Evolutionary conservation across 352 stramenopile species (phyloP), one percentile per base, ranked within the genome.

Genomic region (Phytophthora cryptogea): DNA sequence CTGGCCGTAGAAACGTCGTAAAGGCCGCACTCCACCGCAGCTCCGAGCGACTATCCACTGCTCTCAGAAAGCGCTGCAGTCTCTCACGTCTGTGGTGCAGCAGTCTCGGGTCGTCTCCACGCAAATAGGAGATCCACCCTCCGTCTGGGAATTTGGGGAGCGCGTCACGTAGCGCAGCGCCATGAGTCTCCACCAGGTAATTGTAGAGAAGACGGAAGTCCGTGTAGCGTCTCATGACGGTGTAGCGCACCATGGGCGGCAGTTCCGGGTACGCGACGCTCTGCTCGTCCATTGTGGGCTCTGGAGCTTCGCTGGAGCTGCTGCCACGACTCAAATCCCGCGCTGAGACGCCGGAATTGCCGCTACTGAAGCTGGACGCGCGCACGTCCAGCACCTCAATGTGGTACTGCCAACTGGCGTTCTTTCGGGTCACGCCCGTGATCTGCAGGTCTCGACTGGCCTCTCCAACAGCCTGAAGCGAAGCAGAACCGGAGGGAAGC

Each of bases 311-410:
- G 14, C 23, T 52, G 39, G 13, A 48, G 16, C 14, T 50, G 30
- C 23, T 35, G n/a, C 8, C 2, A 3, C 35, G 44, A 10, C 49
- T 54, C 32, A 50, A 44, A 32, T 59, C 36, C 23, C 40, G 42
- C 28, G 45, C 23, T 5, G 35, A 63, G 11, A 20, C 50, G 28
- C 20, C 47, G 14, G 54, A 54, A 30, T 47, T 59, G 33, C 43
- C 51, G 45, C 60, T 74, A 26, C 28, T 58, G 33, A 59, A 58
- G 59, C 59, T 66, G 31, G 43, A 57, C 14, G 54, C 66, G 42
- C 83, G 80, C 23, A 86, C 74, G 63, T 92, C 80, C 40, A 92
- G 75, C 61, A 88, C 78, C 39, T 92, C 80, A 60, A 92, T 85
- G 69, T 92, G 83, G 66, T 92, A 92, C 53, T 88, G 74, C 83